A percentile compares a stretch with the other conserved stretches of the same genome.
phyloP scores from a whole-genome alignment of 2,329 filamentous ascomycete genomes.

The Trichoderma koningiopsis region DNA sequence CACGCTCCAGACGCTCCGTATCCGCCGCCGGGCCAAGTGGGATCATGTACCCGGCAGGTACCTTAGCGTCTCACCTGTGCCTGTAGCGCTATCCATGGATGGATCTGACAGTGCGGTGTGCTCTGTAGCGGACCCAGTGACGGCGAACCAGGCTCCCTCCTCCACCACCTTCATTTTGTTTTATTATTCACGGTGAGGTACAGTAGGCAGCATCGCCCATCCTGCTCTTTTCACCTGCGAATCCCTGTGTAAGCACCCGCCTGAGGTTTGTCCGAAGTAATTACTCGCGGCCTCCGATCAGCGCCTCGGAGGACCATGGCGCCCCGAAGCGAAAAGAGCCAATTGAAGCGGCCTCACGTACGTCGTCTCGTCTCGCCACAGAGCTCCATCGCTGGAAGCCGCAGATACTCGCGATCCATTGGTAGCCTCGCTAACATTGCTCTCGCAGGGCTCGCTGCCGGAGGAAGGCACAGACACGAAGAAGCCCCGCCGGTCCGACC shows the following conservation, averaged over 20 bases:
- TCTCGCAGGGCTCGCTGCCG: constrained; percentile 63
- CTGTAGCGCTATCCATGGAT: neutral
- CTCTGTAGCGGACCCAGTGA: constrained; percentile 23
- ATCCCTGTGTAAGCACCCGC: constrained; percentile 21
- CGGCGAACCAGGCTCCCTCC: constrained; percentile 31
- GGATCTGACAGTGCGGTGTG: neutral
- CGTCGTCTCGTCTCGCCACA: constrained; percentile 38
- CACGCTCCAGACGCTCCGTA: neutral
- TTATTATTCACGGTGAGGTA: constrained; percentile 33
- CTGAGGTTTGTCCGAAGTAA: constrained; percentile 10
- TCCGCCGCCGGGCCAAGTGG: neutral
- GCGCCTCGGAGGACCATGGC: constrained; percentile 49
- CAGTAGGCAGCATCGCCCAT: constrained; percentile 32
- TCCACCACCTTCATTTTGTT: constrained; percentile 32
- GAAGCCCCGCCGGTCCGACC: constrained; percentile 79
- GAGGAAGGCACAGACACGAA: constrained; percentile 70
- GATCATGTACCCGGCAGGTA: neutral
- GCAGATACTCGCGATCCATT: constrained; percentile 21
- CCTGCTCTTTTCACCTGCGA: constrained; percentile 7
- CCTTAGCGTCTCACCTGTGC: neutral
- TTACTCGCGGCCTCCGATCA: constrained; percentile 23
- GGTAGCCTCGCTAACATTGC: constrained; percentile 32
- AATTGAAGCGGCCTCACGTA: constrained; percentile 81
- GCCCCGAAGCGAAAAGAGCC: constrained; percentile 72
- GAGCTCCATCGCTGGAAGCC: constrained; percentile 6